phyloP scores from a whole-genome alignment of 1,284 basidiomycete genomes.

The Butyriboletus regius region DNA sequence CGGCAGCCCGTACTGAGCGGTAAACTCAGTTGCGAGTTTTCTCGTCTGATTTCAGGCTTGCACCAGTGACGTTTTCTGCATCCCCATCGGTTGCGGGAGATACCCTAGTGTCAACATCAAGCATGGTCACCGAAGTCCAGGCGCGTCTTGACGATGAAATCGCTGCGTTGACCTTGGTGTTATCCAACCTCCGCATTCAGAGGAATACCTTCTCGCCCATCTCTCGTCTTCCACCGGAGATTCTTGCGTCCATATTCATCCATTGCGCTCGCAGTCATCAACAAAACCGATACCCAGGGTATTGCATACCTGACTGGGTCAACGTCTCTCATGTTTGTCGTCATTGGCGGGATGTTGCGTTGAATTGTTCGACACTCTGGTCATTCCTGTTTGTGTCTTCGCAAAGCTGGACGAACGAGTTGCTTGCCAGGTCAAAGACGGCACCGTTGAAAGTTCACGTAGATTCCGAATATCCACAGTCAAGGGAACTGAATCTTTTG shows the following conservation, averaged over 20 bases:
- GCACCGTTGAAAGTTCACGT: conserved; percentile 26
- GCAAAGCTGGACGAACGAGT: conserved; percentile 29
- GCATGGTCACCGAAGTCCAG: not conserved
- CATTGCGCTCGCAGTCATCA: conserved; percentile 9
- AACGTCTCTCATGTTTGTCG: conserved; percentile 32
- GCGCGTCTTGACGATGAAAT: conserved; percentile 33
- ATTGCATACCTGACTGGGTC: conserved; percentile 16
- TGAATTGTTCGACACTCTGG: conserved; percentile 35
- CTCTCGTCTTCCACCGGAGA: conserved; percentile 30
- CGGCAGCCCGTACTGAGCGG: not conserved
- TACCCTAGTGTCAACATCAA: not conserved
- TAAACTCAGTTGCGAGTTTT: not conserved
- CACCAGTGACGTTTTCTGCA: not conserved
- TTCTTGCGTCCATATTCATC: conserved; percentile 26
- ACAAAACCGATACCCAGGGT: not conserved
- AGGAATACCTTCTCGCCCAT: conserved; percentile 32
- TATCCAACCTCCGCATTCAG: conserved; percentile 27
- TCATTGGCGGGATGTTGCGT: conserved; percentile 34
- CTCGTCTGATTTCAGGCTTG: not conserved
- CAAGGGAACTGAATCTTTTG: conserved; percentile 16
- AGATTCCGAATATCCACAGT: conserved; percentile 15
- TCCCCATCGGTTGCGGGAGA: not conserved
- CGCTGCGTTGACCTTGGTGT: conserved; percentile 23
- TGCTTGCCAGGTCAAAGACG: conserved; percentile 35
- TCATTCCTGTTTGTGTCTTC: conserved; percentile 25